Percentiles rank a stretch among this genome's conserved stretches.
Conservation (phyloP, 2,329 filamentous ascomycete species). For the Podosphaera xanthii region DNA sequence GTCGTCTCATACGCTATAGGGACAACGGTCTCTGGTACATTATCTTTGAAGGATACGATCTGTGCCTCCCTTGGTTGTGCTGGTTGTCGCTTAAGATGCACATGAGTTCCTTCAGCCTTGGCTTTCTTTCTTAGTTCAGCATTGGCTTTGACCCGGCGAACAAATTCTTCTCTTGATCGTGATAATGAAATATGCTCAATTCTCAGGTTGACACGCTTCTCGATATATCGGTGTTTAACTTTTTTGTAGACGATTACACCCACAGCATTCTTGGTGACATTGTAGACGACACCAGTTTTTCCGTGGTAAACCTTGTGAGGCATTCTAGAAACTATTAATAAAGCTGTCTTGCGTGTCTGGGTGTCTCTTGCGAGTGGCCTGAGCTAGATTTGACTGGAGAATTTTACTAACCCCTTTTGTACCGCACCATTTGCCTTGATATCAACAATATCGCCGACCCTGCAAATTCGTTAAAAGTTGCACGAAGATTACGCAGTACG, state of each 20-base stretch:
- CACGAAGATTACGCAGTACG: too few species aligned
- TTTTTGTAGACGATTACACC: slow-evolving; percentile 99
- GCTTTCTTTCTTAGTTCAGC: slow-evolving; percentile 80
- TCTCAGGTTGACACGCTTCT: slow-evolving; percentile 99
- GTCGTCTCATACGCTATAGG: slow-evolving; percentile 95
- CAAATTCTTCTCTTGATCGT: slow-evolving; percentile 89
- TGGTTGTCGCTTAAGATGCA: slow-evolving; percentile 86
- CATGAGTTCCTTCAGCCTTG: slow-evolving; percentile 66
- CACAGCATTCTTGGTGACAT: slow-evolving; percentile 94
- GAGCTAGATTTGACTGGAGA: neutral
- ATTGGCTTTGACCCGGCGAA: slow-evolving; percentile 91
- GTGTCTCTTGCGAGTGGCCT: neutral
- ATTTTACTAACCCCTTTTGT: slow-evolving; percentile 63
- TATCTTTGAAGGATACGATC: slow-evolving; percentile 59
- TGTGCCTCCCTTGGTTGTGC: slow-evolving; percentile 55
- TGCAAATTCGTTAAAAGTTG: slow-evolving; percentile 25
- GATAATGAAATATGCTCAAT: slow-evolving; percentile 92
- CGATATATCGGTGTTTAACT: slow-evolving; percentile 97
- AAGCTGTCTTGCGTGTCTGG: too few species aligned
- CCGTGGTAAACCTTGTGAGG: slow-evolving; percentile 5
- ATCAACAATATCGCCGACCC: slow-evolving; percentile 96
- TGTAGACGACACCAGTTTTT: slow-evolving; percentile 88
- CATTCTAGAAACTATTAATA: slow-evolving; percentile 2
- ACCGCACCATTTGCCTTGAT: slow-evolving; percentile 96
- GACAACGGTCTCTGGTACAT: slow-evolving; percentile 73